phyloP scores from a whole-genome alignment of 1,139 yeast species.

The Yamadazyma trypodendri region DNA sequence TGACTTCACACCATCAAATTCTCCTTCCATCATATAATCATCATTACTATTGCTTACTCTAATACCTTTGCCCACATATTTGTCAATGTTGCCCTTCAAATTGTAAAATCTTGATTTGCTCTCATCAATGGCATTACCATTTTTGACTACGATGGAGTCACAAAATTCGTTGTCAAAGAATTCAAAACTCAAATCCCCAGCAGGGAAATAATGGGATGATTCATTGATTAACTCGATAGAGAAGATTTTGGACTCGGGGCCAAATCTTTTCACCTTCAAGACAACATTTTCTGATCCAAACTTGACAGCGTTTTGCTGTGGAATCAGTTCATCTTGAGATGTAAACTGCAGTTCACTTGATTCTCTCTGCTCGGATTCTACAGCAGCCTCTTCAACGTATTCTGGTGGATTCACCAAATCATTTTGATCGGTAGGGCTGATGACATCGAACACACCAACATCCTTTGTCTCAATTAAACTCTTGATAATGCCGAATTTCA shows the following conservation, averaged over 20 bases:
- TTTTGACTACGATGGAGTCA: constrained; percentile 24
- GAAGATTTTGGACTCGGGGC: constrained; percentile 23
- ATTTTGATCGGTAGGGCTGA: background rate
- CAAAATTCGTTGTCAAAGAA: constrained; percentile 19
- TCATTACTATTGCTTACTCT: constrained; percentile 21
- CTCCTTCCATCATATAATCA: constrained; percentile 24
- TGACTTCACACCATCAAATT: constrained; percentile 12
- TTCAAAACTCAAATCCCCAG: constrained; percentile 30
- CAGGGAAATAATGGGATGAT: constrained; percentile 23
- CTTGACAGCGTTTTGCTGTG: no score
- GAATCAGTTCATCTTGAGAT: no score
- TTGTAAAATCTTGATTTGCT: constrained; percentile 32
- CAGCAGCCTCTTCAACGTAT: background rate
- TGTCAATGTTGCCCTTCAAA: constrained; percentile 22
- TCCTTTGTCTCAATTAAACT: constrained; percentile 17
- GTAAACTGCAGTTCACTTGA: no score
- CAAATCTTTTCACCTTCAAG: constrained; percentile 19
- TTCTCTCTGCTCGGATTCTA: background rate
- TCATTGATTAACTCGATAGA: constrained; percentile 29
- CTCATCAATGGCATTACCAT: constrained; percentile 27
- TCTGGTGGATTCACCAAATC: constrained; percentile 1
- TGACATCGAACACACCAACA: constrained; percentile 1
- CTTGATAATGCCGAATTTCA: constrained; percentile 22
- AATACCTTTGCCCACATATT: constrained; percentile 19
- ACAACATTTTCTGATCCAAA: background rate